Evolutionary conservation across 176 grass and related monocot species (phyloP), one percentile per base, ranked within the genome.

Genomic region (Microstegium vimineum): DNA sequence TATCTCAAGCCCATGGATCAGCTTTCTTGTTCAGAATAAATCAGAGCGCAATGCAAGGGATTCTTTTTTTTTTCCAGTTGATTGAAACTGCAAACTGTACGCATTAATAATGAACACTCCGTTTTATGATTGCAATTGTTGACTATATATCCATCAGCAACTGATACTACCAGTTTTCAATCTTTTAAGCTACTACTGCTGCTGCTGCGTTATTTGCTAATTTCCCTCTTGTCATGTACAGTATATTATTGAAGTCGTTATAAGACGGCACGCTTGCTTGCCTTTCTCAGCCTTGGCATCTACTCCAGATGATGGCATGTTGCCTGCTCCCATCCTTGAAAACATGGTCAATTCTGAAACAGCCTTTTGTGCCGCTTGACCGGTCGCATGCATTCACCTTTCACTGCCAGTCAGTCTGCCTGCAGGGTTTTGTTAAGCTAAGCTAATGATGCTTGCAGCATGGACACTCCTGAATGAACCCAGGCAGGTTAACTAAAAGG

Each of bases 401-500:
- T 86, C 23, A 30, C 20, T n/a, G 54, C 54, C 2, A 15, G 11
- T 26, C 2, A 15, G 11, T 26, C 31, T 61, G 16, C 31, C n/a
- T n/a, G n/a, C n/a, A 22, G 25, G 49, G 10, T 28, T 77, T 52
- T 36, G 52, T 33, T 56, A 76, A 64, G 45, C 77, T 56, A 76
- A 64, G 45, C 77, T 76, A 85, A 89, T 89, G 77, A 89, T 89
- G 77, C 77, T 56, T 28, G 43, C 20, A 71, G 82, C 82, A 76
- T 75, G 82, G 40, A 45, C 76, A 31, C 38, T 40, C 75, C 69
- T 59, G 71, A 52, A n/a, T n/a, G n/a, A 52, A 57, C 69, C 11
- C 62, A 35, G 61, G 25, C 70, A 35, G 49, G 31, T 80, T 74
- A n/a, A n/a, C n/a, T n/a, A 74, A 89, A 84, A 74, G 16, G 17